A percentile compares a stretch with the other conserved stretches of the same genome.
phyloP scores from a whole-genome alignment of 441 rosid species.

The Gossypium schwendimanii region DNA sequence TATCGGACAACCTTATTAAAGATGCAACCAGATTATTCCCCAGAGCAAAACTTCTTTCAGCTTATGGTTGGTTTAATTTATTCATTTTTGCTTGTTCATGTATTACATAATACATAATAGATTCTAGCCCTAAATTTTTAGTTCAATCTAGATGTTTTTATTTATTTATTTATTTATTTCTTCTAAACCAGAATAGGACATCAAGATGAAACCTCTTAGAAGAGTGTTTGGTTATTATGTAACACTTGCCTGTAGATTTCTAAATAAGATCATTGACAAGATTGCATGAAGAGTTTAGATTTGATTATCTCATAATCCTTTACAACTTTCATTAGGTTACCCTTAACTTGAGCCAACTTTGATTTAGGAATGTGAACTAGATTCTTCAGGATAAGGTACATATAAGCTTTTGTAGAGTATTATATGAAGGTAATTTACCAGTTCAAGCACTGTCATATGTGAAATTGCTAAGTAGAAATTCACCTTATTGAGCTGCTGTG shows the following conservation, averaged over 20 bases:
- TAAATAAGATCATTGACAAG: not conserved
- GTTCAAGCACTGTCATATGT: not conserved
- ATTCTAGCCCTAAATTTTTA: no score
- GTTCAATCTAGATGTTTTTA: no score
- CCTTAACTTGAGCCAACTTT: not conserved
- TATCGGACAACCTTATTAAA: conserved; percentile 40
- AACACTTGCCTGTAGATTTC: not conserved
- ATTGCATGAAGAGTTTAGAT: not conserved
- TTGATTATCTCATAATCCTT: not conserved
- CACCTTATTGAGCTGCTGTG: not conserved
- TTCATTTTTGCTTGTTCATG: conserved; percentile 3
- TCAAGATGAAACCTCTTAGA: not conserved
- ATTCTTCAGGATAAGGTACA: not conserved
- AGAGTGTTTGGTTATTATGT: not conserved
- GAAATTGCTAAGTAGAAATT: not conserved
- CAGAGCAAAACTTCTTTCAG: conserved; percentile 62
- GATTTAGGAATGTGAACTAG: not conserved
- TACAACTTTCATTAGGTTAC: not conserved
- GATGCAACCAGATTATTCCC: conserved; percentile 47
- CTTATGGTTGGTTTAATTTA: conserved; percentile 52
- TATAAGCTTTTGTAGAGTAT: not conserved
- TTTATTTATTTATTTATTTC: not conserved
- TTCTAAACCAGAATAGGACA: not conserved
- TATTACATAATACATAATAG: not conserved
- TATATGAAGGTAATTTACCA: not conserved